phyloP scores from a whole-genome alignment of 495 filamentous ascomycete species.

The Hypoxylon rickii region DNA sequence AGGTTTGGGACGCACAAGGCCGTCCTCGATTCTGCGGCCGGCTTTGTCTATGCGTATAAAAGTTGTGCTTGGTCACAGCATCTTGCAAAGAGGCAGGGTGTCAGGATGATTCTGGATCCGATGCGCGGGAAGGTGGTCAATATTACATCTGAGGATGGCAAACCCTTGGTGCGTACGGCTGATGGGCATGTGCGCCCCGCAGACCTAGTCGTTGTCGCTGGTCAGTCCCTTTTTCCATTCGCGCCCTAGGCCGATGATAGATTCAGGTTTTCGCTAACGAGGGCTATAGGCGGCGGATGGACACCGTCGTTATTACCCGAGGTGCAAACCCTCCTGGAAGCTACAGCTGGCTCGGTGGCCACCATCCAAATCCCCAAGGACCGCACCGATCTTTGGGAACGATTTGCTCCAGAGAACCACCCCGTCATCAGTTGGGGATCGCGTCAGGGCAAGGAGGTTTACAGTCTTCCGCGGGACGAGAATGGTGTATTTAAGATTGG shows the following conservation, averaged over 20 bases:
- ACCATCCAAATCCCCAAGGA: slow-evolving; percentile 41
- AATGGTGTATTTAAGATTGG: slow-evolving; percentile 51
- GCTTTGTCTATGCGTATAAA: slow-evolving; percentile 48
- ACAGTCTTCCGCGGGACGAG: slow-evolving; percentile 46
- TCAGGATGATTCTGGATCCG: slow-evolving; percentile 41
- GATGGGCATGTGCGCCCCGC: slow-evolving; percentile 39
- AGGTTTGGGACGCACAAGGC: slow-evolving; percentile 38
- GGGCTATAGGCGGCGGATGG: slow-evolving; percentile 43
- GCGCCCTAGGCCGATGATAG: no score
- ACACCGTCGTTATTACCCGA: slow-evolving; percentile 40
- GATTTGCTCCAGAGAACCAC: slow-evolving; percentile 42
- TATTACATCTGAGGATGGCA: slow-evolving; percentile 4
- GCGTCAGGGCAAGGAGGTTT: slow-evolving; percentile 42
- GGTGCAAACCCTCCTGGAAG: slow-evolving; percentile 44
- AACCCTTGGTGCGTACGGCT: slow-evolving; percentile 38
- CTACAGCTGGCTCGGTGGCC: slow-evolving; percentile 50
- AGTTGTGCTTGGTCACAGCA: slow-evolving; percentile 49
- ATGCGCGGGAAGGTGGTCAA: slow-evolving; percentile 33
- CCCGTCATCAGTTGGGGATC: slow-evolving; percentile 43
- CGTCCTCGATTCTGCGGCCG: slow-evolving; percentile 46
- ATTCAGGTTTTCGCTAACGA: no score
- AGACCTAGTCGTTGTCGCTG: slow-evolving; percentile 37
- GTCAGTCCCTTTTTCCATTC: no score
- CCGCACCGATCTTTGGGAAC: slow-evolving; percentile 36
- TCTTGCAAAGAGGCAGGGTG: slow-evolving; percentile 40